Percentiles rank a stretch among this genome's conserved stretches.
phyloP scores from a whole-genome alignment of 1,284 basidiomycete species.

The Ganoderma boninense region DNA sequence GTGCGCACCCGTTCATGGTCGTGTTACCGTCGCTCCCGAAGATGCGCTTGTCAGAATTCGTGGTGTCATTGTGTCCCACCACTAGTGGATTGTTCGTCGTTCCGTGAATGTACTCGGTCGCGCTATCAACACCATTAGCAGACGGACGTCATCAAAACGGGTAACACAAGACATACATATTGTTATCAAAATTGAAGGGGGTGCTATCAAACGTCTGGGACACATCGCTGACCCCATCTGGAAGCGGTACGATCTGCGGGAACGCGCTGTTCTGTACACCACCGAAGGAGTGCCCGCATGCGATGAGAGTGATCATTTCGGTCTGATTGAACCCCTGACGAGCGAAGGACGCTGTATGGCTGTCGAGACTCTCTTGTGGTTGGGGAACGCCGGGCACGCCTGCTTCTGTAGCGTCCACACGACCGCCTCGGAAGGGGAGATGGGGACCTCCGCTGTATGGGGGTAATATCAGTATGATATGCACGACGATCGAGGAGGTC shows the following conservation, averaged over 20 bases:
- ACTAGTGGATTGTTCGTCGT: slow-evolving; percentile 33
- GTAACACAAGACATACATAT: slow-evolving; percentile 17
- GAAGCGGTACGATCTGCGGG: slow-evolving; percentile 35
- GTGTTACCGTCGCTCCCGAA: slow-evolving; percentile 37
- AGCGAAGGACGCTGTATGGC: slow-evolving; percentile 33
- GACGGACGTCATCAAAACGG: background rate
- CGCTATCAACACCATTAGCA: slow-evolving; percentile 16
- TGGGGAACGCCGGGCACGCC: slow-evolving; percentile 39
- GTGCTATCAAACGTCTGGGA: slow-evolving; percentile 28
- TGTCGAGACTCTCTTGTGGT: slow-evolving; percentile 33
- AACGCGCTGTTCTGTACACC: slow-evolving; percentile 38
- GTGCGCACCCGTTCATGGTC: slow-evolving; percentile 32
- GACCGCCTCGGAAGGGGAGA: slow-evolving; percentile 37
- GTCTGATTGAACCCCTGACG: slow-evolving; percentile 35
- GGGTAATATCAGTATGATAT: background rate
- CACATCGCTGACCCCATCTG: slow-evolving; percentile 17
- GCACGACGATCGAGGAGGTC: no score
- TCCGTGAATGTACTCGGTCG: slow-evolving; percentile 31
- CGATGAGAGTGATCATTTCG: slow-evolving; percentile 39
- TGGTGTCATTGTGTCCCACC: slow-evolving; percentile 27
- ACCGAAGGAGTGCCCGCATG: slow-evolving; percentile 41
- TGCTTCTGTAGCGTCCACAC: slow-evolving; percentile 37
- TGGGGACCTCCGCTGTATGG: slow-evolving; percentile 26
- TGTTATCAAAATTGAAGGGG: slow-evolving; percentile 28
- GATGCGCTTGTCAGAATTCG: slow-evolving; percentile 34